These are phyloP conservation scores for Colletotrichum tabaci DNA, from an alignment of 2,329 filamentous ascomycete genomes.

Conservation along the genomic window DNA sequence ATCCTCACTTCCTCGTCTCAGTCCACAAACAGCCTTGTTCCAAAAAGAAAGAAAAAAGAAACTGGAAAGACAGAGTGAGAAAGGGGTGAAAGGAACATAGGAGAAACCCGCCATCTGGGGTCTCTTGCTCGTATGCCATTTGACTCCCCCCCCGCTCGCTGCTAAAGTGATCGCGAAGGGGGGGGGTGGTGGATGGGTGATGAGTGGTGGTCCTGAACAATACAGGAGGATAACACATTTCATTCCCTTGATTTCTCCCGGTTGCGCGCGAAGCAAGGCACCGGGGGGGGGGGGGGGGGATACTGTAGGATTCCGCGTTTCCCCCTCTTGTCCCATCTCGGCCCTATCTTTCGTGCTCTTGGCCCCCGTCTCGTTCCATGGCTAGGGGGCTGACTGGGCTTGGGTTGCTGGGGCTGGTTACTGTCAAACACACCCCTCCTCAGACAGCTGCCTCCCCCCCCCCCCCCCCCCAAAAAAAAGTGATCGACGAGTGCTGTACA, in stretches of 20 bases:
- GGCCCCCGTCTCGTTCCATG: constrained; percentile 8
- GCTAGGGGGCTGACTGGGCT: constrained; percentile 1
- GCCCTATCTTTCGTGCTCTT: constrained; percentile 4
- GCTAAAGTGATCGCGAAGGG: no score
- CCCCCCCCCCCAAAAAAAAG: no score
- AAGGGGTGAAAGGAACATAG: no score
- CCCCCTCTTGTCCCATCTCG: constrained; percentile 1
- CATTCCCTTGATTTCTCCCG: not conserved
- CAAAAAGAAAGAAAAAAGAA: no score
- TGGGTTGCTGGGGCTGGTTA: not conserved
- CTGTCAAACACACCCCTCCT: not conserved
- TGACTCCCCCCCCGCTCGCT: no score
- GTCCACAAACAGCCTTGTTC: not conserved
- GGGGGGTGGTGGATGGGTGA: no score
- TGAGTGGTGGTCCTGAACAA: not conserved
- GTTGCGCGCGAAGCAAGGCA: not conserved
- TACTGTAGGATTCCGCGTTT: not conserved
- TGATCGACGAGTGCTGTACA: not conserved
- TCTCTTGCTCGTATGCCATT: no score
- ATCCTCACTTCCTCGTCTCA: not conserved
- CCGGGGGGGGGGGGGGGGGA: not conserved
- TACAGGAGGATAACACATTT: no score
- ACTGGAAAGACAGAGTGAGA: no score
- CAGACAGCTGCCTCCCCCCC: not conserved
- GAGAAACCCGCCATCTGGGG: no score